These are phyloP conservation scores for Clarireedia sp. DNA, from an alignment of 2,329 filamentous ascomycete genomes.

Conservation along the genomic window DNA sequence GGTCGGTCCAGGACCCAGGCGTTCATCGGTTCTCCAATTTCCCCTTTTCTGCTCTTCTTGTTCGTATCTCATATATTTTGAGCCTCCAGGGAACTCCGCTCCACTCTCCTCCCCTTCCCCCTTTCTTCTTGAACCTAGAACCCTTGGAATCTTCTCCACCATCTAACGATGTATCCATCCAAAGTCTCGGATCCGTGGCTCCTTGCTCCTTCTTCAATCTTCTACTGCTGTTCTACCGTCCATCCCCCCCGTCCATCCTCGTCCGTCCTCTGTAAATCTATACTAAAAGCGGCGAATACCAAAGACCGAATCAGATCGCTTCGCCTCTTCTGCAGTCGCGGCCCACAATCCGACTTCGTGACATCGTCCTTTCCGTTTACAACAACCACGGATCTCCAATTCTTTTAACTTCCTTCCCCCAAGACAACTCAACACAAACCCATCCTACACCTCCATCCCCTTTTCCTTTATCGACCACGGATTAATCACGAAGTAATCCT, in stretches of 20 bases:
- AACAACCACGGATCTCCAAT: constrained; percentile 12
- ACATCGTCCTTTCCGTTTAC: constrained; percentile 10
- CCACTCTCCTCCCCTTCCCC: no score
- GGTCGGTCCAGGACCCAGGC: no score
- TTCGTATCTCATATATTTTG: no score
- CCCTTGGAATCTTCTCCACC: neutral
- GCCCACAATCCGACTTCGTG: constrained; percentile 10
- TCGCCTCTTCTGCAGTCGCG: constrained; percentile 10
- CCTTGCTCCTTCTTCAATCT: constrained; percentile 1
- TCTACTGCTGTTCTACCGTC: neutral
- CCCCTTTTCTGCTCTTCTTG: no score
- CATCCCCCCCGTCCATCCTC: neutral
- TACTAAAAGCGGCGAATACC: constrained; percentile 1
- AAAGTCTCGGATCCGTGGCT: no score
- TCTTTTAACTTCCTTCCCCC: constrained; percentile 5
- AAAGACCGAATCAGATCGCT: constrained; percentile 4
- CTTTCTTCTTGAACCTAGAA: neutral
- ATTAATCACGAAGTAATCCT: constrained; percentile 7
- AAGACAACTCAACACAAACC: constrained; percentile 2
- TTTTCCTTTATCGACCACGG: constrained; percentile 9
- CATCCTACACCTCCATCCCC: constrained; percentile 4
- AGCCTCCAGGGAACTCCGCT: no score
- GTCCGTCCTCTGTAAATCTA: neutral
- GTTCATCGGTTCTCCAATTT: no score
- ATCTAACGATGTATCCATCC: neutral